Evolutionary conservation across 805 yeast genomes (phyloP).

Genomic region (Starmerella asiatica): DNA sequence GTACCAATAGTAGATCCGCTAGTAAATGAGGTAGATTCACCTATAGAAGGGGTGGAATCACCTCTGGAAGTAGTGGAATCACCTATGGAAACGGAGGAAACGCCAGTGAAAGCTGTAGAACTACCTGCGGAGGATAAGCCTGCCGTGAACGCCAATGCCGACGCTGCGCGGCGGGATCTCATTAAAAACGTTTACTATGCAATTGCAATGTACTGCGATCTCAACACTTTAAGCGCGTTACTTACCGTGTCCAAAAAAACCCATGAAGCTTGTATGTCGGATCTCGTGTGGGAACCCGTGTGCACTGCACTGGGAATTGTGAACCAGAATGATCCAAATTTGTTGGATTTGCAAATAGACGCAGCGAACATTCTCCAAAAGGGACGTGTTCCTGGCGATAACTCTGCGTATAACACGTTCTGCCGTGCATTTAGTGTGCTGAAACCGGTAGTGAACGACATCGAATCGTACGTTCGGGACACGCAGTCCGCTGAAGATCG

Average conservation of each 20-base stretch:
- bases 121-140: neutral
- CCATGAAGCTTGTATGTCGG: constrained; percentile 3
- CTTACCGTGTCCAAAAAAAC: constrained; percentile 1
- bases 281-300: constrained; percentile 9
- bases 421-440: constrained; percentile 1
- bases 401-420: constrained; percentile 9
- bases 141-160: neutral
- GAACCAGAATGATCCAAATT: too few relatives aligned
- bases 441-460: neutral
- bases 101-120: neutral
- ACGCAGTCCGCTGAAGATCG: neutral
- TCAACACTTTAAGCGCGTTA: neutral
- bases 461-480: neutral
- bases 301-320: constrained; percentile 8
- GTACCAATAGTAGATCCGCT: too few relatives aligned
- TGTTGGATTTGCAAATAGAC: too few relatives aligned
- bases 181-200: neutral
- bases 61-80: too few relatives aligned
- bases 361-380: constrained; percentile 6
- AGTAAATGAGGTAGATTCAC: too few relatives aligned
- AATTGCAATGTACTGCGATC: constrained; percentile 5
- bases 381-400: neutral
- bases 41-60: too few relatives aligned
- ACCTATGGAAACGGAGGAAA: neutral
- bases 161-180: neutral